Evolutionary conservation across 2,329 filamentous ascomycete genomes (phyloP), one percentile per base, ranked within the genome.

Genomic region (Exserohilum rostratum): DNA sequence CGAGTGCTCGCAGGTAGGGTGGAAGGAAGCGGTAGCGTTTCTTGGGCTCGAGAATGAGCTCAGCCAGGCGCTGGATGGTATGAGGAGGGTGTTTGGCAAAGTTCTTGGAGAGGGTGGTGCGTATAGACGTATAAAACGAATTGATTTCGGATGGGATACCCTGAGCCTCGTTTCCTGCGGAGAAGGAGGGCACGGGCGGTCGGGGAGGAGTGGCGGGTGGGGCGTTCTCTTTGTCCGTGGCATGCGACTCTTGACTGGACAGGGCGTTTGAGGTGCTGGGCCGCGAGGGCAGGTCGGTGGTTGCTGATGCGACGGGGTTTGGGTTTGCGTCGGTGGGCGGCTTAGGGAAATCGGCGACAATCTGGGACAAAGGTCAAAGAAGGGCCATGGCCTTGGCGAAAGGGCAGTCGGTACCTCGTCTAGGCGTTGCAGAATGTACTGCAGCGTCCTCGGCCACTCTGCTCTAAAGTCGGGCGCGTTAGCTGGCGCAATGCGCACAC

Each of bases 61-160:
- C 95, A 18, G 92, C 87, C 18, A 99, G 84, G 34, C 95, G 89
- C 77, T 99, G 95, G 58, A 97, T 85, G 3, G 95, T 98, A 73
- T 98, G 91, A 0, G 95, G 95, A 1, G 95, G 93, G 65, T 90
- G 85, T 3, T 81, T 79, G 18, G 84, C 72, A 75, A 99, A 99
- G 62, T 83, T 84, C 2, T 80, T 81, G 45, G 77, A 80, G 34
- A 96, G 80, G 13, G 87, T 86, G 5, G 76, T 60, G 2, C 68
- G 66, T 55, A 78, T 76, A 0, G 70, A 69, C 3, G 62, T 62
- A 64, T 69, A 75, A 53, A 71, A 70, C 54, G 60, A 67, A 18
- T 67, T 62, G 11, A 65, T 68, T 34, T 72, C 72, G 40, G 66
- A 60, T 5, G 75, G 73, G 17, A 76, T 44, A 27, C 18, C 50